Percentiles rank a stretch among this genome's conserved stretches.
Evolutionary conservation across 2,329 filamentous ascomycete species (phyloP).

Genomic region (Cladosporium sp.): DNA sequence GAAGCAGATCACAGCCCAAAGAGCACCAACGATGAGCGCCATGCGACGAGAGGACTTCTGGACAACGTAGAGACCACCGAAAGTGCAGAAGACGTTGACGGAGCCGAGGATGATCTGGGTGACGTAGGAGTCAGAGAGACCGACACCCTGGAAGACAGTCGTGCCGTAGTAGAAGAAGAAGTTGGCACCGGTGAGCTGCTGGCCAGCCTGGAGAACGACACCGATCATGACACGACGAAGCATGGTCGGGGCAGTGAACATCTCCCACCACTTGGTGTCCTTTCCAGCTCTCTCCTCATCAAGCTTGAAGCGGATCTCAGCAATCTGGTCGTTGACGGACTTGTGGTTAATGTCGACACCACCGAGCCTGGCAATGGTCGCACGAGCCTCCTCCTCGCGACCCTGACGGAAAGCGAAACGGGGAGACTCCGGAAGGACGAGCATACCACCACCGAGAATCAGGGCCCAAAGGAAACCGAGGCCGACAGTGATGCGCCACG

Average conservation of each 20-base stretch:
- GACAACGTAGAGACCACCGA: constrained; percentile 41
- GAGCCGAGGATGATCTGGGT: constrained; percentile 38
- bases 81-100: constrained; percentile 41
- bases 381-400: constrained; percentile 33
- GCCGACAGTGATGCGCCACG: constrained; percentile 43
- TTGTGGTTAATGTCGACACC: constrained; percentile 38
- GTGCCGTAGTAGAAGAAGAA: constrained; percentile 39
- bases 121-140: constrained; percentile 21
- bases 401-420: constrained; percentile 28
- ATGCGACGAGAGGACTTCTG: constrained; percentile 42
- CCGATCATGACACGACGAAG: constrained; percentile 28
- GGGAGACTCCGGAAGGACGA: constrained; percentile 41
- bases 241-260: constrained; percentile 27
- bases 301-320: constrained; percentile 27
- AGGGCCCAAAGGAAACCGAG: constrained; percentile 39
- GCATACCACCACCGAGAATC: constrained; percentile 20
- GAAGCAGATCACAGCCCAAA: constrained; percentile 30
- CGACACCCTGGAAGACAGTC: constrained; percentile 36
- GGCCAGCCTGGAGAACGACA: constrained; percentile 28
- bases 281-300: constrained; percentile 24
- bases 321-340: constrained; percentile 32
- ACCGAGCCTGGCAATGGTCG: constrained; percentile 29
- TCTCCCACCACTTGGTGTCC: constrained; percentile 23
- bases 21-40: constrained; percentile 38
- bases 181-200: constrained; percentile 42